phyloP scores from a whole-genome alignment of 129 eudicot genomes.

The Mikania micrantha region DNA sequence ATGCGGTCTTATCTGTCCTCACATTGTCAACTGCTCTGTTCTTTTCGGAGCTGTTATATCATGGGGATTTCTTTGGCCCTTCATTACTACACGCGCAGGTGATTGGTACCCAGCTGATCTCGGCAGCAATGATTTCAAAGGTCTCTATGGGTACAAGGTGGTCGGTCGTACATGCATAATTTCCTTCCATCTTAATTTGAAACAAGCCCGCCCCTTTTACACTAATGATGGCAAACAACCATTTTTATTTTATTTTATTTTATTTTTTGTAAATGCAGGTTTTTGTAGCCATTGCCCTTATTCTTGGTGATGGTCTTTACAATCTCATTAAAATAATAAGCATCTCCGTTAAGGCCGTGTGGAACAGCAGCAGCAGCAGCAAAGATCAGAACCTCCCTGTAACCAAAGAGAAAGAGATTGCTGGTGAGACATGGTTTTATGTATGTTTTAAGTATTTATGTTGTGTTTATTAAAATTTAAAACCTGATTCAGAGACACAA shows the following conservation, averaged over 20 bases:
- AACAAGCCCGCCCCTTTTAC: no score
- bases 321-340: constrained; percentile 66
- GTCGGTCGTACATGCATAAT: no score
- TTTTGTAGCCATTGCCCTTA: constrained; percentile 70
- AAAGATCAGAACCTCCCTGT: constrained; percentile 47
- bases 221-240: neutral
- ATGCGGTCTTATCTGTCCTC: constrained; percentile 96
- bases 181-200: neutral
- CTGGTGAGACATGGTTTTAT: no score
- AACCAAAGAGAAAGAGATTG: constrained; percentile 33
- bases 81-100: constrained; percentile 58
- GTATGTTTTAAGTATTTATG: neutral
- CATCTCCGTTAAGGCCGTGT: constrained; percentile 50
- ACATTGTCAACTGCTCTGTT: constrained; percentile 85
- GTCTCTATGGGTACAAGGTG: constrained; percentile 97
- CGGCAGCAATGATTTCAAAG: constrained; percentile 84
- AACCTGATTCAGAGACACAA: constrained; percentile 35
- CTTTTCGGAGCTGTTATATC: constrained; percentile 90
- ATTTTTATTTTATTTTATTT: neutral
- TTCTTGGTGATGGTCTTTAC: constrained; percentile 89
- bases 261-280: constrained; percentile 53
- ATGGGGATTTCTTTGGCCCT: constrained; percentile 98
- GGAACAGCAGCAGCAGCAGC: constrained; percentile 27
- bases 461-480: neutral
- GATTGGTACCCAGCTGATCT: constrained; percentile 94